Evolutionary conservation across 1,284 basidiomycete species (phyloP).

Genomic region (Malassezia dermatis): DNA sequence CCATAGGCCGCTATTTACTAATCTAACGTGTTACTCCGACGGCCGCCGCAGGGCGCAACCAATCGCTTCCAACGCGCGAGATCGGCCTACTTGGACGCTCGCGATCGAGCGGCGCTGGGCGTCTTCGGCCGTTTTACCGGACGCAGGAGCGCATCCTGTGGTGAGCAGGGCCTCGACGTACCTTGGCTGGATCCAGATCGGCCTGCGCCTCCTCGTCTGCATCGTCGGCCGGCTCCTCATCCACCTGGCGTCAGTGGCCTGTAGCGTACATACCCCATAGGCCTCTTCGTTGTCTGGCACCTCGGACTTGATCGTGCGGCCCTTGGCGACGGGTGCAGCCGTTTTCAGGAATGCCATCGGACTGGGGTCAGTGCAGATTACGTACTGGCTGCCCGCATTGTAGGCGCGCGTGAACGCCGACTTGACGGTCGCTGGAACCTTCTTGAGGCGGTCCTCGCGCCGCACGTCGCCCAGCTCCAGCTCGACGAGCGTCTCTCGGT

Average conservation of each 20-base stretch:
- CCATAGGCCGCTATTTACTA: slow-evolving; percentile 8
- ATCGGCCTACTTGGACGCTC: not conserved
- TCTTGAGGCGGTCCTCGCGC: slow-evolving; percentile 61
- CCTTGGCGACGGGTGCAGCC: not conserved
- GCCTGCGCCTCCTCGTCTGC: not conserved
- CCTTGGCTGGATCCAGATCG: slow-evolving; percentile 8
- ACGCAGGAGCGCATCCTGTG: slow-evolving; percentile 6
- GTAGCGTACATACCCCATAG: slow-evolving; percentile 2
- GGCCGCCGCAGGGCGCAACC: slow-evolving; percentile 1
- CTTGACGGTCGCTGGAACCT: slow-evolving; percentile 72
- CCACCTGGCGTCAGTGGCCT: slow-evolving; percentile 7
- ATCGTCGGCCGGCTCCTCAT: slow-evolving; percentile 7
- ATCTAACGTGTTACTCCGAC: not conserved
- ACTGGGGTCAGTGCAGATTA: slow-evolving; percentile 1
- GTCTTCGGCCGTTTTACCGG: slow-evolving; percentile 3
- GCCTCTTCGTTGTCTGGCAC: slow-evolving; percentile 15
- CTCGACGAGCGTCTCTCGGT: slow-evolving; percentile 90
- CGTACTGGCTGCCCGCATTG: slow-evolving; percentile 11
- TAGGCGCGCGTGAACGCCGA: slow-evolving; percentile 61
- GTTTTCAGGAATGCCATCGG: slow-evolving; percentile 13
- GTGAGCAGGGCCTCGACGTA: not conserved
- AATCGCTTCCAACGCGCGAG: not conserved
- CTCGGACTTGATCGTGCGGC: slow-evolving; percentile 8
- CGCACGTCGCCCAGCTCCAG: slow-evolving; percentile 73
- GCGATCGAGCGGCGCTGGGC: not conserved